Percentiles rank a stretch among this genome's conserved stretches.
Evolutionary conservation across 805 yeast species (phyloP).

Genomic region (Saturnispora sekii): DNA sequence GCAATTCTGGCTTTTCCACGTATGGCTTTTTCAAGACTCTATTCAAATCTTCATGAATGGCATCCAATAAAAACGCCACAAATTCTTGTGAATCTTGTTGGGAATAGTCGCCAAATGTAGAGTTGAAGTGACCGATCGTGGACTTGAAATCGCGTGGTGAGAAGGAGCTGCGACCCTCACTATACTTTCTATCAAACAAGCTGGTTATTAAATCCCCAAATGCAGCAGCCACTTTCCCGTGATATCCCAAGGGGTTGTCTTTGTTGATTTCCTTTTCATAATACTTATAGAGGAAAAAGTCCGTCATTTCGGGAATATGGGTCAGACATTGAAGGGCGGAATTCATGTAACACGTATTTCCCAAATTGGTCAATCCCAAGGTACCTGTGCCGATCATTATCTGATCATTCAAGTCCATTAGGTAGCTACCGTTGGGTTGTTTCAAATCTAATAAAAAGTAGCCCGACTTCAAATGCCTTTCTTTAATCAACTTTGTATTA

Average conservation of each 20-base stretch:
- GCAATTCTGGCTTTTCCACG: slow-evolving; percentile 76
- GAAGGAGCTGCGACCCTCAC: slow-evolving; percentile 18
- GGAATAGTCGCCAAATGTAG: slow-evolving; percentile 67
- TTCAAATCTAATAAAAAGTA: slow-evolving; percentile 22
- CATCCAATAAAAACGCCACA: slow-evolving; percentile 77
- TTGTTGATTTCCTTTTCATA: slow-evolving; percentile 59
- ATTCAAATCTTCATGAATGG: slow-evolving; percentile 87
- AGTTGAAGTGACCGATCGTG: slow-evolving; percentile 69
- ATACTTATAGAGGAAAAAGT: slow-evolving; percentile 58
- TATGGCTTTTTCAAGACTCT: slow-evolving; percentile 75
- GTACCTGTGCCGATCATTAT: slow-evolving; percentile 34
- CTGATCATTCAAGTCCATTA: slow-evolving; percentile 17
- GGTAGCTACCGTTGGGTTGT: slow-evolving; percentile 19
- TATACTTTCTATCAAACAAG: slow-evolving; percentile 34
- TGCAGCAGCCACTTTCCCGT: slow-evolving; percentile 69
- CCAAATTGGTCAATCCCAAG: slow-evolving; percentile 60
- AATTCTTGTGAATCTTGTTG: slow-evolving; percentile 96
- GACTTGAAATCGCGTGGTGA: slow-evolving; percentile 73
- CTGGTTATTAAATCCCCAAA: slow-evolving; percentile 62
- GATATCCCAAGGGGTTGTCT: slow-evolving; percentile 76
- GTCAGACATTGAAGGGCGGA: slow-evolving; percentile 84
- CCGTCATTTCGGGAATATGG: slow-evolving; percentile 75
- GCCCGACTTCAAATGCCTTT: slow-evolving; percentile 10
- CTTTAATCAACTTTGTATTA: slow-evolving; percentile 3
- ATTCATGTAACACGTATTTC: slow-evolving; percentile 92